Conservation (phyloP, 2,329 filamentous ascomycete species). For the Neospermospora avenae region DNA sequence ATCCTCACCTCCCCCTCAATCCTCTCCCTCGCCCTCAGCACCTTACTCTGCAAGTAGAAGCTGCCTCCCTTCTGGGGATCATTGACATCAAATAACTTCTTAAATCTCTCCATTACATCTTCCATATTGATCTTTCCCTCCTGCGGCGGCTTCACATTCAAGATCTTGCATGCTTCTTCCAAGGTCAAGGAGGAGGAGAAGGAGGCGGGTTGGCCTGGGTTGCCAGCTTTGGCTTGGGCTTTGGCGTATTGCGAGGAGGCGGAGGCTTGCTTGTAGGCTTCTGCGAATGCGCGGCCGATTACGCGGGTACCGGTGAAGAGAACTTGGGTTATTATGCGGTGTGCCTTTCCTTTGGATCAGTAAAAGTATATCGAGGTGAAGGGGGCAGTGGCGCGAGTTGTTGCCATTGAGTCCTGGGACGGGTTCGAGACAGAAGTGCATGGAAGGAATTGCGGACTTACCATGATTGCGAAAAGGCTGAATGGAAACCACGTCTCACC, state of each 20-base stretch:
- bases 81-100: slow-evolving; percentile 90
- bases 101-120: slow-evolving; percentile 81
- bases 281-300: slow-evolving; percentile 85
- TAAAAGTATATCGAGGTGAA: not conserved
- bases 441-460: not conserved
- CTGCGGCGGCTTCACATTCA: slow-evolving; percentile 89
- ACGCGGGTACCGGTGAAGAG: slow-evolving; percentile 88
- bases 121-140: slow-evolving; percentile 75
- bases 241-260: slow-evolving; percentile 81
- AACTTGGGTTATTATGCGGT: slow-evolving; percentile 92
- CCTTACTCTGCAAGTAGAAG: slow-evolving; percentile 98
- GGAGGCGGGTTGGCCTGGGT: slow-evolving; percentile 40
- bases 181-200: slow-evolving; percentile 68
- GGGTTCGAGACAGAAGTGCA: not conserved
- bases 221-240: slow-evolving; percentile 59
- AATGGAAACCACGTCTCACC: not conserved
- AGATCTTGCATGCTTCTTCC: slow-evolving; percentile 94
- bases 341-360: slow-evolving; percentile 57
- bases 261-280: slow-evolving; percentile 93
- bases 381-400: not conserved
- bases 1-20: slow-evolving; percentile 83
- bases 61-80: slow-evolving; percentile 94
- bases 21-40: slow-evolving; percentile 84
- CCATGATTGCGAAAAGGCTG: slow-evolving; percentile 18
- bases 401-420: not conserved